Evolutionary conservation across 2,329 filamentous ascomycete genomes (phyloP).

Genomic region (Parastagonospora nodorum): DNA sequence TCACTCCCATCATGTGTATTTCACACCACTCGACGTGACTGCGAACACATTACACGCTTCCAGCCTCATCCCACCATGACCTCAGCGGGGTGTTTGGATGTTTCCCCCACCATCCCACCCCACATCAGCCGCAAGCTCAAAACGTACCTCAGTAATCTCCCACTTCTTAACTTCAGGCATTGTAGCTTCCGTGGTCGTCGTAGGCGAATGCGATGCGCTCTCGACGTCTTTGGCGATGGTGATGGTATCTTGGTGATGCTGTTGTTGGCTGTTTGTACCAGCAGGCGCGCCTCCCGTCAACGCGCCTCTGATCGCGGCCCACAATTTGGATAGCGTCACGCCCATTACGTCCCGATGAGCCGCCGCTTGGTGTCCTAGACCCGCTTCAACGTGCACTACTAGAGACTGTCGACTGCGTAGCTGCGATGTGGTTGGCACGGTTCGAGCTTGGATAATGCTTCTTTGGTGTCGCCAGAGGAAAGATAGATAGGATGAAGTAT

Average conservation of each 20-base stretch:
- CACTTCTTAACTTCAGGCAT: slow-evolving; percentile 43
- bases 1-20: too few species aligned
- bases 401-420: slow-evolving; percentile 1
- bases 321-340: slow-evolving; percentile 42
- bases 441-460: too few species aligned
- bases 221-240: slow-evolving; percentile 18
- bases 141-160: slow-evolving; percentile 44
- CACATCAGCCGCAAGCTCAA: slow-evolving; percentile 1
- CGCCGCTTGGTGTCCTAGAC: slow-evolving; percentile 9
- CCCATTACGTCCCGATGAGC: slow-evolving; percentile 38
- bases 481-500: not conserved
- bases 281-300: slow-evolving; percentile 19
- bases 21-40: not conserved
- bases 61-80: slow-evolving; percentile 9
- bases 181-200: slow-evolving; percentile 13
- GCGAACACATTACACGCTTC: not conserved
- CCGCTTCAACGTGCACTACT: slow-evolving; percentile 3
- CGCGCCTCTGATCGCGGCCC: slow-evolving; percentile 28
- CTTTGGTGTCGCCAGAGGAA: too few species aligned
- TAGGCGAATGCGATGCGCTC: slow-evolving; percentile 18
- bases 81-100: slow-evolving; percentile 26
- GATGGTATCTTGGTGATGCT: slow-evolving; percentile 10
- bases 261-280: slow-evolving; percentile 14
- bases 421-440: not conserved
- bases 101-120: slow-evolving; percentile 30